Evolutionary conservation across 2,329 filamentous ascomycete species (phyloP).

Genomic region (Ophiostoma ulmi): DNA sequence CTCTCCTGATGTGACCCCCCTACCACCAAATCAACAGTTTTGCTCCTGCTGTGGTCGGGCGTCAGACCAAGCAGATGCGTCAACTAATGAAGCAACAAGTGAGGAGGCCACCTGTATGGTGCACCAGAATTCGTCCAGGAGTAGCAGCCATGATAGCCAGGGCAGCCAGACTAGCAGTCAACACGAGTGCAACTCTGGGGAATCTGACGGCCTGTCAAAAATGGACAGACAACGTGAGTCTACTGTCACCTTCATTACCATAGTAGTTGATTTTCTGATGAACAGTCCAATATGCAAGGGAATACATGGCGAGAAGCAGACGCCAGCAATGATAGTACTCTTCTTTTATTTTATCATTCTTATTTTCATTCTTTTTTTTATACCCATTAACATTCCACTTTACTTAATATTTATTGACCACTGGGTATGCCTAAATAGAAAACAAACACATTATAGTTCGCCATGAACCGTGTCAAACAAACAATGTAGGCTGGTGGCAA

Average conservation of each 20-base stretch:
- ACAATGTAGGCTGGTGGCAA: not conserved
- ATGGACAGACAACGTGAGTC: constrained; percentile 21
- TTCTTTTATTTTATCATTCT: not conserved
- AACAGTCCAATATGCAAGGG: not conserved
- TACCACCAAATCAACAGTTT: not conserved
- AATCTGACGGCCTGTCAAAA: constrained; percentile 4
- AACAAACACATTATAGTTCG: not conserved
- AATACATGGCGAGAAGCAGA: not conserved
- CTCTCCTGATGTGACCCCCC: not conserved
- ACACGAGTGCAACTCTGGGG: not conserved
- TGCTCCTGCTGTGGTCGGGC: not conserved
- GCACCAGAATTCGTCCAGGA: not conserved
- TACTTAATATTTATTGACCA: not conserved
- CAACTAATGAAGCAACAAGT: not conserved
- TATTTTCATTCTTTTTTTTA: not conserved
- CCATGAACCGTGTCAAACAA: not conserved
- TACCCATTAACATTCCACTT: not conserved
- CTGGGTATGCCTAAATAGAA: too few species aligned
- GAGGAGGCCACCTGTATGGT: not conserved
- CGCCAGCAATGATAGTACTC: not conserved
- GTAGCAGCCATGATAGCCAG: not conserved
- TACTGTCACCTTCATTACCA: not conserved
- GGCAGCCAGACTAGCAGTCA: not conserved
- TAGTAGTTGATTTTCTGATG: not conserved
- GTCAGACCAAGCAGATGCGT: not conserved